Conservation (phyloP, 1,139 yeast genomes). For the Taphrina deformans region DNA sequence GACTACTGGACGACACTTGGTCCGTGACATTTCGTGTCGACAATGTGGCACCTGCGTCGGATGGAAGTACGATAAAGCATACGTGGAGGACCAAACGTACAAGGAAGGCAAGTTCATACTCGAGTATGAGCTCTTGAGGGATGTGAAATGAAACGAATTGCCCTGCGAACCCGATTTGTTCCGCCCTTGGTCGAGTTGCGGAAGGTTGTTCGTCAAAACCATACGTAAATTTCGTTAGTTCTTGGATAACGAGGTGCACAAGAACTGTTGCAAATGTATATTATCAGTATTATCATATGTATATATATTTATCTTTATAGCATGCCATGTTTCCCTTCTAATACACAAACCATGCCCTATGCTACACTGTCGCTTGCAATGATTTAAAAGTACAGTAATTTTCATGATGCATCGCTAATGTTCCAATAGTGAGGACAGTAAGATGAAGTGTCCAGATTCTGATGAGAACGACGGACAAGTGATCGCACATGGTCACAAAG, state of each 20-base stretch:
- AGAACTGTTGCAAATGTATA: background rate
- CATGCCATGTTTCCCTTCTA: background rate
- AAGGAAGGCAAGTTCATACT: slow-evolving; percentile 79
- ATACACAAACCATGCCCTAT: background rate
- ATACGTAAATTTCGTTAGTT: no score
- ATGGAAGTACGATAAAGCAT: slow-evolving; percentile 73
- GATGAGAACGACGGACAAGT: no score
- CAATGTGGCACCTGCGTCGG: slow-evolving; percentile 67
- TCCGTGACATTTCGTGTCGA: slow-evolving; percentile 64
- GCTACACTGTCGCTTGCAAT: background rate
- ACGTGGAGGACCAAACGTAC: slow-evolving; percentile 58
- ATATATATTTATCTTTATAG: no score
- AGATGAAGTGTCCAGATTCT: no score
- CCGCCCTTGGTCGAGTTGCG: no score
- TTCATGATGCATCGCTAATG: background rate
- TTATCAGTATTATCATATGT: no score
- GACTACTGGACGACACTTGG: slow-evolving; percentile 71
- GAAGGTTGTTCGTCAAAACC: no score
- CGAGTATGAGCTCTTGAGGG: slow-evolving; percentile 49
- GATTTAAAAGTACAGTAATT: no score
- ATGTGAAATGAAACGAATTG: slow-evolving; percentile 20
- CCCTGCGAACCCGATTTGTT: no score
- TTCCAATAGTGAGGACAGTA: no score
- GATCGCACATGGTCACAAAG: no score
- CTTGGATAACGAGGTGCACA: no score